Evolutionary conservation across 2,329 filamentous ascomycete species (phyloP), one percentile per base, ranked within the genome.

Genomic region (Colletotrichum spaethianum): DNA sequence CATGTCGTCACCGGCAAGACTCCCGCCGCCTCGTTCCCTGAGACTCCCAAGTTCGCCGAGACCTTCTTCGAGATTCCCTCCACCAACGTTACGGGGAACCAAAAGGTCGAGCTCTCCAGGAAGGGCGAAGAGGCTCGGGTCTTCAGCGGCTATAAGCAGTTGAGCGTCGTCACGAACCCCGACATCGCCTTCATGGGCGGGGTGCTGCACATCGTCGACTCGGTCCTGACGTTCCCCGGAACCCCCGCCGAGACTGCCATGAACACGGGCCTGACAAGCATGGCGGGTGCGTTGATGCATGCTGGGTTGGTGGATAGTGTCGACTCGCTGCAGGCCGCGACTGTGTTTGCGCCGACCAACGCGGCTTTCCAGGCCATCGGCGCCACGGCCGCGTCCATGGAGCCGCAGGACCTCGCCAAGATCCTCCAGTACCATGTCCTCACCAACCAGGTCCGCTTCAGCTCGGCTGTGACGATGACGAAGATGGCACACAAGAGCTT

Each of bases 341-440:
- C 91, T 67, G 84, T 93, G 67, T 93, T 93, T 74, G 91, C 87
- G 1, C 91, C 92, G 1, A 85, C 82, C 76, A 90, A 92, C 78
- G 82, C 82, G 0, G 90, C 90, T 11, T 90, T 93, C 81, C 83
- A 86, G 53, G 80, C 82, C 28, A 88, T 93, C 55, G 89, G 87
- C 65, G 88, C 84, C 60, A 82, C 86, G 28, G 77, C 89, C 16
- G 77, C 80, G 40, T 84, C 85, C 68, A 79, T 91, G 52, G 83
- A 83, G 28, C 78, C 80, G 0, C 79, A 84, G 16, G 80, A 89
- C 18, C 82, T 93, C 1, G 79, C 83, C 2, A 79, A 78, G 36
- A 85, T 93, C 57, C 84, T 93, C 42, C 81, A 85, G 40, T 94
- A 94, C 80, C 92, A 94, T 78, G 85, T 93, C 63, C 80, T 93